phyloP scores from a whole-genome alignment of 257 asterid genomes.

The Primulina huaijiensis region DNA sequence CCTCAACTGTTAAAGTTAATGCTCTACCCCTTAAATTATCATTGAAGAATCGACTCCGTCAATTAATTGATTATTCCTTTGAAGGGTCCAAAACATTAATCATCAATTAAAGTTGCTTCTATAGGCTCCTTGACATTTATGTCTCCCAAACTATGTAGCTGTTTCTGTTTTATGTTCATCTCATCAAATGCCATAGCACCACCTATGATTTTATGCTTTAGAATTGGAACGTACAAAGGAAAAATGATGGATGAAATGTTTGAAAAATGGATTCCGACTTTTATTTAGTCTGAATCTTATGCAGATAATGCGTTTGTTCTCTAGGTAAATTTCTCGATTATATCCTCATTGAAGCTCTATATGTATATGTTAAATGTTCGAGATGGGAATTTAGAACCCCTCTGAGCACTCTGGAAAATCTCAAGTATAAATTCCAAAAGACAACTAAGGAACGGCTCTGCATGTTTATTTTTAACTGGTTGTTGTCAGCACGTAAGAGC shows the following conservation, averaged over 20 bases:
- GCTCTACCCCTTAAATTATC: background rate
- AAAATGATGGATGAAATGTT: slow-evolving; percentile 9
- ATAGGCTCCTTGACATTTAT: slow-evolving; percentile 18
- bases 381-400: slow-evolving; percentile 9
- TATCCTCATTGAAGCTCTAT: slow-evolving; percentile 7
- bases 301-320: background rate
- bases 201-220: slow-evolving; percentile 7
- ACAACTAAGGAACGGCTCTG: background rate
- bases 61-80: background rate
- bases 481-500: slow-evolving; percentile 3
- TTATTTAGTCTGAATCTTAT: slow-evolving; percentile 17
- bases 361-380: slow-evolving; percentile 2
- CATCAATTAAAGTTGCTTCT: background rate
- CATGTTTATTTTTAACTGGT: slow-evolving; percentile 8
- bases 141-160: slow-evolving; percentile 13
- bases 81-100: background rate
- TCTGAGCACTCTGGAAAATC: background rate
- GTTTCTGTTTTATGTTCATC: slow-evolving; percentile 13
- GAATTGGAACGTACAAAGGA: slow-evolving; percentile 19
- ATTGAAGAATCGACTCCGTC: background rate
- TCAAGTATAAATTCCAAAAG: slow-evolving; percentile 14
- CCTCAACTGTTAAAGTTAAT: too few relatives aligned
- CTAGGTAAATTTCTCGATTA: slow-evolving; percentile 5
- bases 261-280: slow-evolving; percentile 7
- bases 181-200: slow-evolving; percentile 7